Conservation (phyloP, 1,139 yeast species). For the Scheffersomyces parashehatae region DNA sequence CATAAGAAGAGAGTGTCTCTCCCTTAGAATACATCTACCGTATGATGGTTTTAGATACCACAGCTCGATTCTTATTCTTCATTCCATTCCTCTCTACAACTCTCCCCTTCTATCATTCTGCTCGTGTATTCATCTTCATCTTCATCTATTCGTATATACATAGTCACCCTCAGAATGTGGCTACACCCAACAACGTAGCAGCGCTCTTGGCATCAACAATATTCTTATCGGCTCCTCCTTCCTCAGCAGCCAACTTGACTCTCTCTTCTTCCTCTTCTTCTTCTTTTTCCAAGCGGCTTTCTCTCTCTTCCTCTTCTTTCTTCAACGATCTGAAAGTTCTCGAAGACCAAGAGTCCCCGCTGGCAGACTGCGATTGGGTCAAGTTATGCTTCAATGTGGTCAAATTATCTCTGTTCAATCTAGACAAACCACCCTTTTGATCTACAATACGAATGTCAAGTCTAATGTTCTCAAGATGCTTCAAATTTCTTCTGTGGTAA, state of each 20-base stretch:
- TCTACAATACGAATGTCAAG: conserved; percentile 77
- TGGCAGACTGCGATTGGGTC: conserved; percentile 48
- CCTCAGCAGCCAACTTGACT: conserved; percentile 12
- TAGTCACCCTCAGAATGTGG: conserved; percentile 52
- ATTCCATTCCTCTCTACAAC: too few species aligned
- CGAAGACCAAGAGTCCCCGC: conserved; percentile 65
- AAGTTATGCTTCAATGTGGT: conserved; percentile 47
- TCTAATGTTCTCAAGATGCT: conserved; percentile 73
- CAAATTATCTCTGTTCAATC: conserved; percentile 75
- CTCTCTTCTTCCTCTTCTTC: conserved; percentile 24
- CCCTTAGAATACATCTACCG: too few species aligned
- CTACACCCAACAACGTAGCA: conserved; percentile 74
- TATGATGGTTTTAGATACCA: too few species aligned
- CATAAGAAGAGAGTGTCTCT: too few species aligned
- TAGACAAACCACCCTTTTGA: conserved; percentile 75
- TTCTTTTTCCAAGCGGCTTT: conserved; percentile 16
- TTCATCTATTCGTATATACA: too few species aligned
- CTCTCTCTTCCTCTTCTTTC: conserved; percentile 26
- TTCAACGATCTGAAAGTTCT: conserved; percentile 61
- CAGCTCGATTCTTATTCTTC: too few species aligned
- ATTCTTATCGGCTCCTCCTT: conserved; percentile 25
- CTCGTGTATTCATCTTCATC: background rate
- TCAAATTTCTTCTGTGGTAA: conserved; percentile 79
- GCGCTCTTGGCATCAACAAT: conserved; percentile 79
- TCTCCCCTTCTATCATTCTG: too few species aligned